phyloP scores from a whole-genome alignment of 1,284 basidiomycete genomes.

The Schizophyllum commune region DNA sequence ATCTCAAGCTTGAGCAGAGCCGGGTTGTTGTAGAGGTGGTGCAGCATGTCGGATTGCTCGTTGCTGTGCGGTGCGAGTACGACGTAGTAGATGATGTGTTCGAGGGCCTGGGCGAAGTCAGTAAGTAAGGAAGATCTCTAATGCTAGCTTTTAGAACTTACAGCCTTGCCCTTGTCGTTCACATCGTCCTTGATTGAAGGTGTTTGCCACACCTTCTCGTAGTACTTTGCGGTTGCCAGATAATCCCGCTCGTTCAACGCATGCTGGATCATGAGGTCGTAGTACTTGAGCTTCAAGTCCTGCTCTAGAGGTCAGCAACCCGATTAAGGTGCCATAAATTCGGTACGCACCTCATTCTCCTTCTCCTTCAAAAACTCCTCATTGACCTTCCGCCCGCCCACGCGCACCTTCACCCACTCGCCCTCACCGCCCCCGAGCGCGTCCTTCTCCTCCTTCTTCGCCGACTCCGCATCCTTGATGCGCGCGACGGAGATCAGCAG shows the following conservation, averaged over 20 bases:
- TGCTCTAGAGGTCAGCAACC: constrained; percentile 24
- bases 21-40: constrained; percentile 77
- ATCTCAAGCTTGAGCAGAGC: constrained; percentile 76
- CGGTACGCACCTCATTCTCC: constrained; percentile 79
- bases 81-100: constrained; percentile 93
- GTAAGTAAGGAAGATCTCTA: constrained; percentile 3
- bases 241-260: constrained; percentile 82
- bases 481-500: constrained; percentile 68
- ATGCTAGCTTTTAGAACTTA: constrained; percentile 43
- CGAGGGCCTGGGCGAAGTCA: constrained; percentile 60
- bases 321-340: not conserved
- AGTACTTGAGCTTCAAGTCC: constrained; percentile 95
- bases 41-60: constrained; percentile 95
- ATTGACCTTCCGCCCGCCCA: constrained; percentile 93
- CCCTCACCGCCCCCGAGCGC: constrained; percentile 62
- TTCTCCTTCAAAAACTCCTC: constrained; percentile 87
- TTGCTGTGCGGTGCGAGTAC: constrained; percentile 92
- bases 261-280: constrained; percentile 94
- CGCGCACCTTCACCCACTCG: constrained; percentile 88
- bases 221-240: constrained; percentile 92
- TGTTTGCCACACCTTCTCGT: constrained; percentile 95
- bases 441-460: constrained; percentile 49
- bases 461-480: constrained; percentile 52
- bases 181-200: constrained; percentile 83
- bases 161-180: constrained; percentile 64